Conservation (phyloP, 2,329 filamentous ascomycete genomes). For the Aureobasidium zeae region DNA sequence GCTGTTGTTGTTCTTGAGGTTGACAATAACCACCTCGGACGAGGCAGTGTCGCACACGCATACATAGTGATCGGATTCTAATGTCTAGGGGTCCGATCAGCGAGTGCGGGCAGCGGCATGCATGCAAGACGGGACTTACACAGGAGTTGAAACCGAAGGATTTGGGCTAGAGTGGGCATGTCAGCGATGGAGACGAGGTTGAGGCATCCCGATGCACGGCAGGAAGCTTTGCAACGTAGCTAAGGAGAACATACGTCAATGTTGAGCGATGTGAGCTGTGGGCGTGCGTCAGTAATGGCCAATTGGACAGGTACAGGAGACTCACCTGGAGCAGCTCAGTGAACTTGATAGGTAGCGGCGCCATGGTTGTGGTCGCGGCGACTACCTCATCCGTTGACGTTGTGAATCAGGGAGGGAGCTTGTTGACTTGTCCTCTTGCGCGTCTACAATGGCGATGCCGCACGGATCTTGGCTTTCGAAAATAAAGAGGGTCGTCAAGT, state of each 20-base stretch:
- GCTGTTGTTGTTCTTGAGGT: constrained; percentile 96
- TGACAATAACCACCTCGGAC: constrained; percentile 92
- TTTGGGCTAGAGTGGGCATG: constrained; percentile 40
- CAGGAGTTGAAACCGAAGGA: constrained; percentile 83
- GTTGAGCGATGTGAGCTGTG: constrained; percentile 38
- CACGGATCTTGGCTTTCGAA: no score
- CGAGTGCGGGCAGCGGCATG: constrained; percentile 19
- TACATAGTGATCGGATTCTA: constrained; percentile 95
- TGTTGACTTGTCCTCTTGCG: no score
- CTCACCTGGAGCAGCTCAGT: constrained; percentile 75
- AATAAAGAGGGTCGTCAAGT: constrained; percentile 28
- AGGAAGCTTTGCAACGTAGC: neutral
- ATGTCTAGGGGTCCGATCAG: constrained; percentile 53
- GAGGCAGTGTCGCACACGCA: constrained; percentile 82
- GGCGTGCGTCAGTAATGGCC: constrained; percentile 22
- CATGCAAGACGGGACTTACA: constrained; percentile 44
- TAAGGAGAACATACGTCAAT: constrained; percentile 38
- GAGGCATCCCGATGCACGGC: no score
- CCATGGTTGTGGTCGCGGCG: constrained; percentile 36
- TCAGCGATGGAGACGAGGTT: constrained; percentile 11
- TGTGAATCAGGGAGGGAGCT: constrained; percentile 17
- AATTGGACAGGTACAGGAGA: constrained; percentile 23
- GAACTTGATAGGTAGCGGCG: constrained; percentile 82
- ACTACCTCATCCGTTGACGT: constrained; percentile 19
- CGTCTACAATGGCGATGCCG: no score